phyloP scores from a whole-genome alignment of 768 basidiomycete genomes.

The Macrolepiota fuliginosa region DNA sequence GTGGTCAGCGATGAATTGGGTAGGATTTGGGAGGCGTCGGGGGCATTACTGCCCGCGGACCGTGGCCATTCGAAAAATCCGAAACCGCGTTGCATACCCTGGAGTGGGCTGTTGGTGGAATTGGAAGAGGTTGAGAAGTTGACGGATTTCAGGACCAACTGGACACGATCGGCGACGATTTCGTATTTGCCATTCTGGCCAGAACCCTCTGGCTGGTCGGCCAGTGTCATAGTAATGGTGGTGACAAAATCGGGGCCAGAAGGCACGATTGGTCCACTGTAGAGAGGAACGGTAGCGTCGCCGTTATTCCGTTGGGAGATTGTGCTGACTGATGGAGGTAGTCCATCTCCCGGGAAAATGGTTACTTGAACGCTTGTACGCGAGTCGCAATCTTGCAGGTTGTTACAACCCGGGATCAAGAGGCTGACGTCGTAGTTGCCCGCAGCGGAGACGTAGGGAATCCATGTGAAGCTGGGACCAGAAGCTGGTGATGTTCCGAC shows the following conservation, averaged over 20 bases:
- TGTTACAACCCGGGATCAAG: constrained; percentile 81
- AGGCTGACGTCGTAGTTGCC: constrained; percentile 86
- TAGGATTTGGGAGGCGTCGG: constrained; percentile 61
- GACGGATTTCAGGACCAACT: constrained; percentile 69
- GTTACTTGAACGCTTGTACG: constrained; percentile 84
- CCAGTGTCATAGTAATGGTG: constrained; percentile 74
- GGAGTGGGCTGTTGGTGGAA: constrained; percentile 26
- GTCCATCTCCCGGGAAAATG: constrained; percentile 73
- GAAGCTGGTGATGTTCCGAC: constrained; percentile 59
- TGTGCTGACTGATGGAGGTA: constrained; percentile 62
- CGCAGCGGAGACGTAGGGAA: constrained; percentile 87
- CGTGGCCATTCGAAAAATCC: constrained; percentile 92
- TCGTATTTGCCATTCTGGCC: constrained; percentile 71
- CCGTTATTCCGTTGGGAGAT: constrained; percentile 69
- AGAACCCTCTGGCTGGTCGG: constrained; percentile 57
- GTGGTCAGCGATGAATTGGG: constrained; percentile 70
- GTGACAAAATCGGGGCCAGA: constrained; percentile 68
- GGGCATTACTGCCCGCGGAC: constrained; percentile 26
- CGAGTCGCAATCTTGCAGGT: constrained; percentile 73
- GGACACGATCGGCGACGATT: constrained; percentile 84
- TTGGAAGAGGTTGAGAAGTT: constrained; percentile 34
- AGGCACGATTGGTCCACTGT: constrained; percentile 82
- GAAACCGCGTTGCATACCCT: constrained; percentile 50
- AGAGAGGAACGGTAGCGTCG: constrained; percentile 65
- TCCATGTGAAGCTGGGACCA: constrained; percentile 85